Evolutionary conservation across 805 yeast species (phyloP), one percentile per base, ranked within the genome.

Genomic region (Metschnikowia reukaufii): DNA sequence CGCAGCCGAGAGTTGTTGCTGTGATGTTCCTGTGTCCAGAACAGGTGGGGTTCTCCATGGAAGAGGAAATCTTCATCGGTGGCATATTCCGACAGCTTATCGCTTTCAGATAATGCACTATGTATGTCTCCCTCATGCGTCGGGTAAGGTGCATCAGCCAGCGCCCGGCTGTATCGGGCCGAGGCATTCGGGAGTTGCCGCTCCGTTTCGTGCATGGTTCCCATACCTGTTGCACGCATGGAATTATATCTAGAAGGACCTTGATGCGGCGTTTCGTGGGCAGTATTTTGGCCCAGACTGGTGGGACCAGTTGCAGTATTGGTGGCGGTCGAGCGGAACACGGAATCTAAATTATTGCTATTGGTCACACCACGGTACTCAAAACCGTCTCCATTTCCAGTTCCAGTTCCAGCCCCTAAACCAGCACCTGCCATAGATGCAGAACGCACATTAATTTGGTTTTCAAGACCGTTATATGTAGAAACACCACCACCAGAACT

Each of bases 341-440:
- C 64, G 1, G 74, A 64, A 42, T 71, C 76, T 29, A 72, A 61
- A 51, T 72, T 72, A 51, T 71, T 72, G 47, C 60, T 65, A 52
- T 70, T 71, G 40, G 74, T 63, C 18, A 72, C 74, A 6, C 77
- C 77, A 39, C 77, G 65, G 55, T 72, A 72, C 43, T 59, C 68
- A 45, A 67, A 72, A 47, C 68, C 77, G 18, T 62, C 66, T 18
- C 39, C 42, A 15, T 45, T 46, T 2, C 46, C 51, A 10, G 36
- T 44, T 4, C 36, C 25, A 4, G 46, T 44, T 4, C 42, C 45
- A 4, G 48, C 47, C 7, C 51, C 50, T n/a, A n/a, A n/a, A n/a
- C n/a, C n/a, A n/a, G n/a, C n/a, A n/a, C n/a, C n/a, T n/a, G n/a
- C n/a, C 38, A 44, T 40, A 21, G 35, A 55, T 50, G 44, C 56